A percentile compares a stretch with the other conserved stretches of the same genome.
phyloP scores from a whole-genome alignment of 495 filamentous ascomycete species.

The Melanomma pulvis-pyrius region DNA sequence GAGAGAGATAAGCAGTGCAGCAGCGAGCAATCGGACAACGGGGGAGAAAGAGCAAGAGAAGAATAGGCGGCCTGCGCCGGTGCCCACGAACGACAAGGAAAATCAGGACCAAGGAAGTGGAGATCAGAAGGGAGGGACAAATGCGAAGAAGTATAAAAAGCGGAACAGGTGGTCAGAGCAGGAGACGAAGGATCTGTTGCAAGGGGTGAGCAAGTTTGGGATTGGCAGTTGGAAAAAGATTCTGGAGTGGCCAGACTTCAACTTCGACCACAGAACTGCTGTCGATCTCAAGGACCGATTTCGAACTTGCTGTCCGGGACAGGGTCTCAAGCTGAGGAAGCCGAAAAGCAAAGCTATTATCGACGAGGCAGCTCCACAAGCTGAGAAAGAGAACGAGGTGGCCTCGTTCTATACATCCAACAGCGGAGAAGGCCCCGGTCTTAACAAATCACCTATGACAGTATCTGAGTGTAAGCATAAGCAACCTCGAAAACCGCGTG shows the following conservation, averaged over 20 bases:
- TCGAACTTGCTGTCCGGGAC: slow-evolving; percentile 70
- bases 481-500: slow-evolving; percentile 15
- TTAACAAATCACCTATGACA: neutral
- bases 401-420: neutral
- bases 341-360: slow-evolving; percentile 5
- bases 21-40: neutral
- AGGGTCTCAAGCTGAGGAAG: slow-evolving; percentile 27
- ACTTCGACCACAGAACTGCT: slow-evolving; percentile 73
- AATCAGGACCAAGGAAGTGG: slow-evolving; percentile 10
- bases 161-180: slow-evolving; percentile 73
- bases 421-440: neutral
- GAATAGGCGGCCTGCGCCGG: neutral
- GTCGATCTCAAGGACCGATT: slow-evolving; percentile 87
- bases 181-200: slow-evolving; percentile 75
- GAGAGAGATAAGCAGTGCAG: neutral
- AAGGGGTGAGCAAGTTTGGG: slow-evolving; percentile 78
- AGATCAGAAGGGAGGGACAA: neutral
- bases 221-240: slow-evolving; percentile 89
- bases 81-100: slow-evolving; percentile 15
- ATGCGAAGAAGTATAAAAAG: slow-evolving; percentile 26
- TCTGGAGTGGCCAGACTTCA: slow-evolving; percentile 70
- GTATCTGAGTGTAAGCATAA: neutral
- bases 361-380: neutral
- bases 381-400: neutral
- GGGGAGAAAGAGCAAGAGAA: neutral